Base-by-base conservation (phyloP, 2,329 filamentous ascomycete species). In the Aureobasidium vineae region DNA sequence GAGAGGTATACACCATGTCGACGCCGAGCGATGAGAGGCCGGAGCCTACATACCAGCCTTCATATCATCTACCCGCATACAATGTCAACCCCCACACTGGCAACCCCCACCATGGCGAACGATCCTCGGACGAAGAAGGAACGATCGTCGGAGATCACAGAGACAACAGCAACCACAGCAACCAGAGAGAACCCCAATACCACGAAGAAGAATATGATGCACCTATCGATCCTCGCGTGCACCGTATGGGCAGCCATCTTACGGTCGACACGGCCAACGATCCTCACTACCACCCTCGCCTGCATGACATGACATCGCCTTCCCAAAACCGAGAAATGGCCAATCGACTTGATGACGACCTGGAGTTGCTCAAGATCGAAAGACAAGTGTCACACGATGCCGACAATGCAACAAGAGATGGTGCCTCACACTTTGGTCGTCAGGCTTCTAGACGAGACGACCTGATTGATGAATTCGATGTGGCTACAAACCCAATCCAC, bases 401-500 rank as follows among this genome's bases (percentile, higher is more conserved):
- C 71, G 69, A 77, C 10, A 73, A 77, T 13, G 77, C 78, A 26
- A 75, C 75, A 19, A 70, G 76, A 5, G 73, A 77, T 15, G 73
- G 76, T 16, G 73, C 72, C 15, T 78, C 75, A 31, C 84, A 84
- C 2, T 77, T 86, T 45, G 78, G 79, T 67, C 80, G 81, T 16
- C 81, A 83, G 4, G 79, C 85, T 54, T 86, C 84, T 5, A 80
- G 81, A 47, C 69, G 70, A 10, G 79, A 82, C 1, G 85, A 88
- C 23, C 81, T 83, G 2, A 77, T 88, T 3, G 88, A 90, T 72
- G 87, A 90, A 64, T 89, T 89, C 70, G 87, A 89, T 69, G 81
- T 83, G 53, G 85, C 85, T 26, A 90, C 88, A 3, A 89, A 89
- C 63, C 88, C 88, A 0, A 78, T 90, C 40, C 88, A 90, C 71